Percentiles rank a stretch among this genome's conserved stretches.
Evolutionary conservation across 2,329 filamentous ascomycete species (phyloP).

Genomic region (Phialophora verrucosa): DNA sequence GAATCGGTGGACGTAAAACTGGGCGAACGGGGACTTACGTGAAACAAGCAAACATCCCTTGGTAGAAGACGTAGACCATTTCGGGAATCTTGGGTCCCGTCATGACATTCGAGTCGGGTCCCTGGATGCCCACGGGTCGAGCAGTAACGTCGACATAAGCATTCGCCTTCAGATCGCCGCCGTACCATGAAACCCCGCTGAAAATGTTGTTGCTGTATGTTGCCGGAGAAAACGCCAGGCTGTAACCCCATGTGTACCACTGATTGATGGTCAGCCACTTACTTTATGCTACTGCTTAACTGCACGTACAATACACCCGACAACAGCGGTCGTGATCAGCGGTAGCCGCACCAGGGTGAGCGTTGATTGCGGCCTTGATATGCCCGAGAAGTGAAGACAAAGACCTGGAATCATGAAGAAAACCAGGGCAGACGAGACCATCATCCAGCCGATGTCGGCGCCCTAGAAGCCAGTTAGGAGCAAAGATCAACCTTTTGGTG

Average conservation of each 20-base stretch:
- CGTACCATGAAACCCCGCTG: constrained; percentile 15
- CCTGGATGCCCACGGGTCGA: constrained; percentile 17
- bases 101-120: constrained; percentile 5
- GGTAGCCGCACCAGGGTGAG: constrained; percentile 18
- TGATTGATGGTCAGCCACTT: not conserved
- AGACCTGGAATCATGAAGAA: constrained; percentile 17
- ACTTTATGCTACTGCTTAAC: not conserved
- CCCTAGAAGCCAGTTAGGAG: not conserved
- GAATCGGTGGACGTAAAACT: not conserved
- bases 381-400: constrained; percentile 18
- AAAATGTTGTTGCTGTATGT: not conserved
- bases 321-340: constrained; percentile 14
- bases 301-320: constrained; percentile 13
- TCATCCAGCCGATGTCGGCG: constrained; percentile 17
- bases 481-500: not conserved
- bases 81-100: constrained; percentile 17
- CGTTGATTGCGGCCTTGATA: constrained; percentile 8
- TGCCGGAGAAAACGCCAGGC: constrained; percentile 15
- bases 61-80: constrained; percentile 24
- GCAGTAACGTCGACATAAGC: constrained; percentile 16
- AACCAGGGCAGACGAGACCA: constrained; percentile 11
- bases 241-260: constrained; percentile 21
- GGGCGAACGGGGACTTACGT: constrained; percentile 1
- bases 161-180: constrained; percentile 12
- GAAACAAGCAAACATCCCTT: constrained; percentile 24